Conservation (phyloP, 306 rosid genomes). For the Dryas drummondii region DNA sequence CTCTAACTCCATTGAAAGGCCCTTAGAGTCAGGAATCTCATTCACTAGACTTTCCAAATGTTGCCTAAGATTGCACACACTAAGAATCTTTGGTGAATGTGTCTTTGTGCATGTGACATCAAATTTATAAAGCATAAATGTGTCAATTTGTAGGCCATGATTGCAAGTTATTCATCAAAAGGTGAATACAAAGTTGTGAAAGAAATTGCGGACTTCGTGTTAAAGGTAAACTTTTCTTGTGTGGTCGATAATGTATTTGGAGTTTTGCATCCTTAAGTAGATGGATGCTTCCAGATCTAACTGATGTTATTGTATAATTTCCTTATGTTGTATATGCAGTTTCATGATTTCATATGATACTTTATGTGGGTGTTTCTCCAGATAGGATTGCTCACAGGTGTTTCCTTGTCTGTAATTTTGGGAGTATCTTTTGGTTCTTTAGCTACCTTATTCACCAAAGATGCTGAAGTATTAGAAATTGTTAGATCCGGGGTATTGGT, state of each 20-base stretch:
- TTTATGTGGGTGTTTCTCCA: constrained; percentile 38
- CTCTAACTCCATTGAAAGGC: background rate
- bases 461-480: constrained; percentile 71
- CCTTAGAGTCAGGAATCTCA: background rate
- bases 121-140: background rate
- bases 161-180: constrained; percentile 84
- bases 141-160: constrained; percentile 60
- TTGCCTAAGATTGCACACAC: background rate
- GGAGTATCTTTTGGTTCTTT: constrained; percentile 78
- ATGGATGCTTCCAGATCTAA: background rate
- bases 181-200: constrained; percentile 71
- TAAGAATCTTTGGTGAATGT: background rate
- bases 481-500: constrained; percentile 72
- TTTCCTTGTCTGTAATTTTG: constrained; percentile 64
- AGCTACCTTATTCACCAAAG: constrained; percentile 79
- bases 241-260: background rate
- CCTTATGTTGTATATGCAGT: constrained; percentile 11
- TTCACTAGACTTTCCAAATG: background rate
- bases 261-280: background rate
- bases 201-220: constrained; percentile 57
- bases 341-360: constrained; percentile 22
- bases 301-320: background rate
- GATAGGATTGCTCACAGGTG: constrained; percentile 75
- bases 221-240: constrained; percentile 42
- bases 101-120: background rate